Percentiles rank a stretch among this genome's conserved stretches.
These are phyloP conservation scores for Psilocybe tampanensis DNA, from an alignment of 768 basidiomycete genomes.

Conservation along the genomic window DNA sequence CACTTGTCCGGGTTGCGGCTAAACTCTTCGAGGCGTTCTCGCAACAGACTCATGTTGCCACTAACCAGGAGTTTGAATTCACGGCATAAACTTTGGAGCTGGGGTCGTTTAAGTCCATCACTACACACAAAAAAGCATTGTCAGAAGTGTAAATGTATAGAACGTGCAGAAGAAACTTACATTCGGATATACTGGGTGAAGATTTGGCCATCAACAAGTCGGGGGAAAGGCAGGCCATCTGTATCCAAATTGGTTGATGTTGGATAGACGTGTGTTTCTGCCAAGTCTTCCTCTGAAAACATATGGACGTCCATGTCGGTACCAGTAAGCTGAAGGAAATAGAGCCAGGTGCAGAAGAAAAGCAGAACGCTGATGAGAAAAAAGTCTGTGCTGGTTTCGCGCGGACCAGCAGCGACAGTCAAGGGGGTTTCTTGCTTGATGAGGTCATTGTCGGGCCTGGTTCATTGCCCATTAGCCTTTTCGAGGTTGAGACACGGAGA, in stretches of 20 bases:
- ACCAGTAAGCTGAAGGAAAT: not conserved
- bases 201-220: not conserved
- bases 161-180: not conserved
- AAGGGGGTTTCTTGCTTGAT: not conserved
- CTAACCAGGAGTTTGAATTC: not conserved
- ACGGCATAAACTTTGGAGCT: not conserved
- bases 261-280: too few species aligned
- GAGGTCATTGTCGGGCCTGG: conserved; percentile 1
- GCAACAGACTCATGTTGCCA: not conserved
- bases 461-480: not conserved
- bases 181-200: not conserved
- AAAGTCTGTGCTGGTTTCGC: not conserved
- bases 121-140: not conserved
- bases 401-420: not conserved
- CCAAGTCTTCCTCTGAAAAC: not conserved
- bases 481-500: not conserved
- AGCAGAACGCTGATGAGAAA: not conserved
- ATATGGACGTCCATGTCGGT: not conserved
- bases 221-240: not conserved
- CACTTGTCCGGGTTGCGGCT: not conserved
- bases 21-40: not conserved
- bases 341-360: not conserved
- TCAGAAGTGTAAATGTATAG: not conserved
- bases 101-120: not conserved
- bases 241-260: too few species aligned